Conservation (phyloP, 208 protist genomes). For the Crithidia sp. region DNA sequence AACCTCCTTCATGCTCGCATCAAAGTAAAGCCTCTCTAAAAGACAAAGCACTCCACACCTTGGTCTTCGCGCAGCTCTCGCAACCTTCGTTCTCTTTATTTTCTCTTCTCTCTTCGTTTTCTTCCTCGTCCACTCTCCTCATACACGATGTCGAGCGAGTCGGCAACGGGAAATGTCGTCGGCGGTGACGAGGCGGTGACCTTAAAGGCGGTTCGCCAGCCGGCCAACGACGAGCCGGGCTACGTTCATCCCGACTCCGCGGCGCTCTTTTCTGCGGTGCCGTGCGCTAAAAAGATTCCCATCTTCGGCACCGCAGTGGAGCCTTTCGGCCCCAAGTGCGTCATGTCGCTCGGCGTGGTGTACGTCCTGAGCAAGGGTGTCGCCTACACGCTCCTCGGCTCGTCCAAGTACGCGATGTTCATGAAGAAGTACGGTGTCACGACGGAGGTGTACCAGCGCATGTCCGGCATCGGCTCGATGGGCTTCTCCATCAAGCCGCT, state of each 20-base stretch:
- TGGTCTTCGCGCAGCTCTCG: too few species aligned
- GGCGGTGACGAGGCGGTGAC: neutral
- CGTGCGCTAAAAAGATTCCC: slow-evolving; percentile 34
- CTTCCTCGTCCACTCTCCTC: neutral
- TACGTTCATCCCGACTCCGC: slow-evolving; percentile 44
- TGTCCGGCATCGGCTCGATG: neutral
- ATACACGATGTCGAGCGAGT: neutral
- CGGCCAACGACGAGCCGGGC: slow-evolving; percentile 9
- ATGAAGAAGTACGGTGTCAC: slow-evolving; percentile 37
- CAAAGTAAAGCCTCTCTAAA: too few species aligned
- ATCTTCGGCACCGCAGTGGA: slow-evolving; percentile 37
- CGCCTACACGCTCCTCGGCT: slow-evolving; percentile 28
- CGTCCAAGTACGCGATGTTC: slow-evolving; percentile 48
- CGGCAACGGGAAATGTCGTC: slow-evolving; percentile 2
- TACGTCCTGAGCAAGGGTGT: slow-evolving; percentile 63
- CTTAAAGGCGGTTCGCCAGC: neutral
- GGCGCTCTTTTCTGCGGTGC: slow-evolving; percentile 30
- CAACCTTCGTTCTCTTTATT: too few species aligned
- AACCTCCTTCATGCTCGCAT: too few species aligned
- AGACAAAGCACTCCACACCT: too few species aligned
- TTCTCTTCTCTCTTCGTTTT: neutral
- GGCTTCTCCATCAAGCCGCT: neutral
- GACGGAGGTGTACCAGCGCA: slow-evolving; percentile 1
- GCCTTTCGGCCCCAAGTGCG: slow-evolving; percentile 42
- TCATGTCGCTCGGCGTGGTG: slow-evolving; percentile 35